Evolutionary conservation across 192 early-diverging fungal genomes (phyloP), one percentile per base, ranked within the genome.

Genomic region (Diversispora epigaea): DNA sequence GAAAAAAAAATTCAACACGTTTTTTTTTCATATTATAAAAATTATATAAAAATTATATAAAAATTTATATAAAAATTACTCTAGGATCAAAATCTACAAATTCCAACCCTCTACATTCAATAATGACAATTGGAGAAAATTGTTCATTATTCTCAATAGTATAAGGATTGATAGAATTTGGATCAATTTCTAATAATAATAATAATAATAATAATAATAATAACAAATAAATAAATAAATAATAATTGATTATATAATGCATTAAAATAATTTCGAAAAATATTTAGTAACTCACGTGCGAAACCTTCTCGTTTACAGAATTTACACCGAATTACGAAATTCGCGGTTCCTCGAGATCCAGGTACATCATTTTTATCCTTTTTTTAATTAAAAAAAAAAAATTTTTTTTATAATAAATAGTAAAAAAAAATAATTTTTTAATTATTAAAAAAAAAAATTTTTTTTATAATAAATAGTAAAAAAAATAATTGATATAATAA

Each of bases 271-370:
- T n/a, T 39, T 22, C 44, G 57, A n/a, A 60, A 19, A 52, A 50
- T 22, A 2, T 11, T n/a, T 12, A 78, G 11, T 6, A 25, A 64
- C 83, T 80, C 86, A 84, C 85, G 84, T 32, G 87, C 86, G 40
- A 87, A 90, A 61, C 84, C 81, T 76, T 92, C 91, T 56, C 90
- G 88, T 76, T 90, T 91, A 82, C 93, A 96, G 76, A 93, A 93
- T 84, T 96, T 94, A 89, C 94, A 98, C 50, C 80, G 79, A 92
- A 98, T 95, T 44, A 93, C 90, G 50, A 96, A 78, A 79, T 96
- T 96, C 46, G 95, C 93, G 14, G 85, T 84, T 41, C 93, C 93
- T 75, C 92, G 84, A 68, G 88, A 89, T 60, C 92, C 91, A 41
- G 87, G 80, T 68, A 92, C 86, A 41, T 91, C 84, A 19, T 78